These are phyloP conservation scores for Erysimum cheiri DNA, from an alignment of 441 rosid species.

Conservation along the genomic window DNA sequence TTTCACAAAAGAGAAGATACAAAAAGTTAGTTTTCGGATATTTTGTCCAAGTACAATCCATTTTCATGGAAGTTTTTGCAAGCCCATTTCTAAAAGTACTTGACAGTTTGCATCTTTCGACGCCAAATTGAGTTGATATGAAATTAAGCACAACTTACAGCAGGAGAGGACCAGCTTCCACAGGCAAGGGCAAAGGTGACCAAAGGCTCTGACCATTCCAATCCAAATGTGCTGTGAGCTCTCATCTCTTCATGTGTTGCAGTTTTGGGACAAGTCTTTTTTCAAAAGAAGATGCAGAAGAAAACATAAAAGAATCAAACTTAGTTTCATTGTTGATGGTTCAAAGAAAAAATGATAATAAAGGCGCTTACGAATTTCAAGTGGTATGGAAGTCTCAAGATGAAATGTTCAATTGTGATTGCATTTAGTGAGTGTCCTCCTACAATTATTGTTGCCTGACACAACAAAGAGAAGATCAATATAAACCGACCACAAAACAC, in stretches of 20 bases:
- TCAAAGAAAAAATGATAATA: background rate
- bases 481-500: background rate
- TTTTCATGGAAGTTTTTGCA: background rate
- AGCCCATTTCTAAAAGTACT: background rate
- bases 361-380: constrained; percentile 68
- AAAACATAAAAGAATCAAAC: background rate
- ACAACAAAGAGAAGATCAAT: constrained; percentile 32
- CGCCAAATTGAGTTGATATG: background rate
- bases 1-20: background rate
- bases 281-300: constrained; percentile 19
- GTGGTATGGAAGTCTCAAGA: constrained; percentile 85
- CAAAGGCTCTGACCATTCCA: constrained; percentile 82
- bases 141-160: constrained; percentile 55
- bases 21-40: constrained; percentile 4
- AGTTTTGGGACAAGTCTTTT: constrained; percentile 69
- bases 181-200: constrained; percentile 82
- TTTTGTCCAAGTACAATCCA: background rate
- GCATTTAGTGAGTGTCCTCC: constrained; percentile 79
- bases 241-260: constrained; percentile 70
- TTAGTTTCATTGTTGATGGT: no score
- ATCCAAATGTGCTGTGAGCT: constrained; percentile 61
- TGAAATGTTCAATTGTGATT: constrained; percentile 83
- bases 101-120: constrained; percentile 3
- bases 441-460: constrained; percentile 72
- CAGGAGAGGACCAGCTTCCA: constrained; percentile 94